phyloP scores from a whole-genome alignment of 2,329 filamentous ascomycete species.

The Aspergillus intermedius region DNA sequence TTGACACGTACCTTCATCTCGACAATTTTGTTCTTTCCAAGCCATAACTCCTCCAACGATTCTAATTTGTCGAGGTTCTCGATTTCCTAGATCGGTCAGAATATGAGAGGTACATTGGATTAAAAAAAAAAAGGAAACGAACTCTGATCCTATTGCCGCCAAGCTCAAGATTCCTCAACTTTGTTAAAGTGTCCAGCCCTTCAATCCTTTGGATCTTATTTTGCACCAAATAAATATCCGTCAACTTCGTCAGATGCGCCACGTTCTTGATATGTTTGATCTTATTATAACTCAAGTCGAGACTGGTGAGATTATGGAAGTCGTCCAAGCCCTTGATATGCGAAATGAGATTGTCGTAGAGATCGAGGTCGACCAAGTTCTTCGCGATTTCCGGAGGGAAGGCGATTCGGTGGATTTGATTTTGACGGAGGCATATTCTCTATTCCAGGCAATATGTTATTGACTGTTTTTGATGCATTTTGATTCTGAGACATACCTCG shows the following conservation, averaged over 20 bases:
- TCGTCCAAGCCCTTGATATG: conserved; percentile 79
- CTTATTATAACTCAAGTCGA: conserved; percentile 98
- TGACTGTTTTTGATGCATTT: background rate
- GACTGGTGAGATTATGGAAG: conserved; percentile 65
- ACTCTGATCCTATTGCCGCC: conserved; percentile 82
- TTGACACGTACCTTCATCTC: conserved; percentile 55
- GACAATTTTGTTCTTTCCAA: conserved; percentile 95
- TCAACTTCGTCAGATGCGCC: conserved; percentile 67
- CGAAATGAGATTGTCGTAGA: conserved; percentile 92
- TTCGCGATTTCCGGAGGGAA: conserved; percentile 60
- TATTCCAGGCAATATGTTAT: conserved; percentile 18
- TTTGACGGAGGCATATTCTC: conserved; percentile 85
- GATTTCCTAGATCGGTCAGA: conserved; percentile 53
- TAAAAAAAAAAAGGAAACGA: conserved; percentile 10
- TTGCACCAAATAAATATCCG: conserved; percentile 84
- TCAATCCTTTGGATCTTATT: conserved; percentile 91
- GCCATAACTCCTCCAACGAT: conserved; percentile 82
- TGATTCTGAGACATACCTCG: conserved; percentile 38
- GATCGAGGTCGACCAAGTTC: conserved; percentile 75
- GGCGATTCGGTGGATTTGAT: conserved; percentile 74
- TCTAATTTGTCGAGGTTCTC: conserved; percentile 72
- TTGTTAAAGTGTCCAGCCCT: conserved; percentile 65
- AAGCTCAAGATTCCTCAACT: conserved; percentile 77
- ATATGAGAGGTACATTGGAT: background rate
- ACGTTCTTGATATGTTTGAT: conserved; percentile 96